Percentiles rank a stretch among this genome's conserved stretches.
Conservation (phyloP, 331 rosid genomes). For the Dryas integrifolia region DNA sequence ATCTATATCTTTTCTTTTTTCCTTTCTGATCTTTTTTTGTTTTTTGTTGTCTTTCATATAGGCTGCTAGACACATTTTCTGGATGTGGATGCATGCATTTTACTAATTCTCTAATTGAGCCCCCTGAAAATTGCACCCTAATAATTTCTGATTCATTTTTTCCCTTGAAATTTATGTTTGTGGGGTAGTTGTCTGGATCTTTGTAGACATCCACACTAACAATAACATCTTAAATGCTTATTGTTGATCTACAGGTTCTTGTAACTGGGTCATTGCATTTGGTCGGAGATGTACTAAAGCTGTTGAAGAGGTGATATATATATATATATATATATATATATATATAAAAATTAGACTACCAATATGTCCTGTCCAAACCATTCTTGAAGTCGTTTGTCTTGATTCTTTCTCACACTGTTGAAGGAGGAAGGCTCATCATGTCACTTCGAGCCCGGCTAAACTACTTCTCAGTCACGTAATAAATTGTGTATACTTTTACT, state of each 20-base stretch:
- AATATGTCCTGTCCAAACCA: conserved; percentile 1
- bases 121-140: neutral
- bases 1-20: too few species aligned
- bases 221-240: neutral
- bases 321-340: neutral
- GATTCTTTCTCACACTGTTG: neutral
- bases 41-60: neutral
- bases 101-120: neutral
- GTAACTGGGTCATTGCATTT: conserved; percentile 84
- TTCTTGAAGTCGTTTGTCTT: conserved; percentile 29
- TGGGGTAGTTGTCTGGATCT: neutral
- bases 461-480: neutral
- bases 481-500: neutral
- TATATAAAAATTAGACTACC: neutral
- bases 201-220: neutral
- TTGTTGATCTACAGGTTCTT: conserved; percentile 50
- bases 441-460: neutral
- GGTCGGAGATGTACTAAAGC: conserved; percentile 54
- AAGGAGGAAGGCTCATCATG: conserved; percentile 3
- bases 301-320: conserved; percentile 38
- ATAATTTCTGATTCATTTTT: neutral
- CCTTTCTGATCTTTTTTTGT: neutral
- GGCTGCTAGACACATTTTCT: neutral
- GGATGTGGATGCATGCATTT: neutral
- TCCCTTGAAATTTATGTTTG: neutral